phyloP scores from a whole-genome alignment of 768 basidiomycete species.

The Cubamyces sp. region DNA sequence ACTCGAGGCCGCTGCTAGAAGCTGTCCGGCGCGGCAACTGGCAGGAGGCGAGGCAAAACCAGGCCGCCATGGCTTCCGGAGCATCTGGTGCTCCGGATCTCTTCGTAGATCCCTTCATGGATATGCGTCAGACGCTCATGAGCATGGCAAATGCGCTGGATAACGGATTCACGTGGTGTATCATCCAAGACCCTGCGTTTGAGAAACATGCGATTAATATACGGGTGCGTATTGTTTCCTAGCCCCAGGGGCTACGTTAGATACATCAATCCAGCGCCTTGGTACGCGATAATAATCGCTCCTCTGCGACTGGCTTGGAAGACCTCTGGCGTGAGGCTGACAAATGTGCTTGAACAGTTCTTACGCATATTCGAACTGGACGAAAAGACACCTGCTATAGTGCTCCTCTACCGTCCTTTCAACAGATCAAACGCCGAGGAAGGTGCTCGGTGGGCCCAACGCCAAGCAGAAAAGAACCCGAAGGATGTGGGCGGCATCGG shows the following conservation, averaged over 20 bases:
- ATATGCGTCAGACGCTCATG: slow-evolving; percentile 27
- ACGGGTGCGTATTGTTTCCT: slow-evolving; percentile 7
- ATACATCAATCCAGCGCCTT: not conserved
- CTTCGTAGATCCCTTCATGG: slow-evolving; percentile 23
- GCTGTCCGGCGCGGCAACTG: slow-evolving; percentile 4
- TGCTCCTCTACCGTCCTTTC: slow-evolving; percentile 20
- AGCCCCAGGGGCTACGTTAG: not conserved
- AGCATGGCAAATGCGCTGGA: slow-evolving; percentile 13
- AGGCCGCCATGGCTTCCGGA: not conserved
- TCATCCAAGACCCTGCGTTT: slow-evolving; percentile 20
- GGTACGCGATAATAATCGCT: too few relatives aligned
- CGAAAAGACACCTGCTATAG: slow-evolving; percentile 20
- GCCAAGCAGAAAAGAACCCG: slow-evolving; percentile 1
- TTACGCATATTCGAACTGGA: slow-evolving; percentile 17
- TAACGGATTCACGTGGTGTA: slow-evolving; percentile 8
- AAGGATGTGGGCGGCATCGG: not conserved
- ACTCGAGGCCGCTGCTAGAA: slow-evolving; percentile 2
- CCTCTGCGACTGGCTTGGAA: too few relatives aligned
- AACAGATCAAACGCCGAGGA: not conserved
- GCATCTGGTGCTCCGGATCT: not conserved
- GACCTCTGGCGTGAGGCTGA: not conserved
- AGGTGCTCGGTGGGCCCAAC: slow-evolving; percentile 9
- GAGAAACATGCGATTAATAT: slow-evolving; percentile 21
- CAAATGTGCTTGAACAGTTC: slow-evolving; percentile 8
- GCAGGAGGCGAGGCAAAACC: not conserved